Evolutionary conservation across 2,329 filamentous ascomycete species (phyloP), one percentile per base, ranked within the genome.

Genomic region (Orbilia brochopaga): DNA sequence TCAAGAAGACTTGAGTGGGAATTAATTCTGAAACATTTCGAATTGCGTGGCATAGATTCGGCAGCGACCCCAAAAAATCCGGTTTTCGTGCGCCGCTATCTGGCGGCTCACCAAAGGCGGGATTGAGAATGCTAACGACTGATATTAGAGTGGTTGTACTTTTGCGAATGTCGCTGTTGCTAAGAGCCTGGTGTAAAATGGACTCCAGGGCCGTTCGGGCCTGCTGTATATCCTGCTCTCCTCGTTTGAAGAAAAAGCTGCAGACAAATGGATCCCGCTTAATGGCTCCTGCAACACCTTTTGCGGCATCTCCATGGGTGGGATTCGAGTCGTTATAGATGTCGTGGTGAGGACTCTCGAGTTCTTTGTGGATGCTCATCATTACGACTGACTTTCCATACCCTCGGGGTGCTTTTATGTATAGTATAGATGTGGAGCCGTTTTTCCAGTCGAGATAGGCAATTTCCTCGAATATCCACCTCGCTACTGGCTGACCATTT

Each of bases 201-300:
- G 54, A 66, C 24, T 66, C 62, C 2, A 66, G 35, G 24, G 44
- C 54, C 30, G 62, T 53, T 5, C 55, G 62, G 13, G 54, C 27
- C 30, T 27, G 62, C 53, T 66, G 54, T 21, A 66, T 66, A 66
- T 66, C 55, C 10, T 60, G 54, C 23, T 66, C 62, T 7, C 62
- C 62, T 19, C 53, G 59, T 50, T 66, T 66, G 37, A 66, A 66
- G 11, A 66, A 66, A 23, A 66, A 66, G 40, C 58, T 54, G 19
- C 62, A 66, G 15, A 66, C 48, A 0, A 66, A 24, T 6, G 62
- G 55, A 11, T 23, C 23, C 11, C 2, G 23, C 11, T n/a, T 24
- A 27, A 10, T 24, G n/a, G 3, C 42, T 24, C 24, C 6, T 17
- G 42, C 37, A 10, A 11, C 17, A 8, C 11, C 13, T 21, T 59